phyloP scores from a whole-genome alignment of 345 rosid species.

The Anacardium occidentale region DNA sequence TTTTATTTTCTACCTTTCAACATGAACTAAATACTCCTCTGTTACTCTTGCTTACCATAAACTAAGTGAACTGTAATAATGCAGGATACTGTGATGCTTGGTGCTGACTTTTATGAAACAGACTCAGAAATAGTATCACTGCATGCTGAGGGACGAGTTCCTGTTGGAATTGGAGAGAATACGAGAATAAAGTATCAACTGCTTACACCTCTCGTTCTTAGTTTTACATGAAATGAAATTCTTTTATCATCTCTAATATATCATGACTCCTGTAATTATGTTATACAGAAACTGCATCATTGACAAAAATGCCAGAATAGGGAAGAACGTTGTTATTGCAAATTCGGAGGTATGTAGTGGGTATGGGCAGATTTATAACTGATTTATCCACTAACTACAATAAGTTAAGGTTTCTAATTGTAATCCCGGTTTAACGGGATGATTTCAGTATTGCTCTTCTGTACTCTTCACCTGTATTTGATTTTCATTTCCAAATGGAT shows the following conservation, averaged over 20 bases:
- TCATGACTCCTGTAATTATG: constrained; percentile 6
- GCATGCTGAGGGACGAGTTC: constrained; percentile 68
- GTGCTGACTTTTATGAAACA: constrained; percentile 87
- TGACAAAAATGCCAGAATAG: constrained; percentile 92
- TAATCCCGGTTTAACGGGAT: no score
- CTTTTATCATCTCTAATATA: neutral
- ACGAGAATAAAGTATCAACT: constrained; percentile 60
- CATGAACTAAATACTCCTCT: neutral
- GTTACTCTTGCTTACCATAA: neutral
- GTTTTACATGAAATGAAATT: neutral
- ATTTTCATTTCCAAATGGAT: constrained; percentile 10
- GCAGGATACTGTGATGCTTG: constrained; percentile 93
- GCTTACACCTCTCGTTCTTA: constrained; percentile 1
- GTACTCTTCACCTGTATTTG: neutral
- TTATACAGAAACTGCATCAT: constrained; percentile 80
- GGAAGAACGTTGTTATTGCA: constrained; percentile 77
- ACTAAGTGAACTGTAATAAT: neutral
- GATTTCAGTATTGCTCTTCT: no score
- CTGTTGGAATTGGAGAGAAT: constrained; percentile 85
- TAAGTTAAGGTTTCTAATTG: neutral
- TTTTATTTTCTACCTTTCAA: neutral
- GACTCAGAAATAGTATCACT: constrained; percentile 61
- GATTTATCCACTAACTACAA: neutral
- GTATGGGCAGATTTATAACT: neutral
- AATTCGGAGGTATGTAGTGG: constrained; percentile 67